Evolutionary conservation across 306 rosid species (phyloP).

Genomic region (Hippophae rhamnoides): DNA sequence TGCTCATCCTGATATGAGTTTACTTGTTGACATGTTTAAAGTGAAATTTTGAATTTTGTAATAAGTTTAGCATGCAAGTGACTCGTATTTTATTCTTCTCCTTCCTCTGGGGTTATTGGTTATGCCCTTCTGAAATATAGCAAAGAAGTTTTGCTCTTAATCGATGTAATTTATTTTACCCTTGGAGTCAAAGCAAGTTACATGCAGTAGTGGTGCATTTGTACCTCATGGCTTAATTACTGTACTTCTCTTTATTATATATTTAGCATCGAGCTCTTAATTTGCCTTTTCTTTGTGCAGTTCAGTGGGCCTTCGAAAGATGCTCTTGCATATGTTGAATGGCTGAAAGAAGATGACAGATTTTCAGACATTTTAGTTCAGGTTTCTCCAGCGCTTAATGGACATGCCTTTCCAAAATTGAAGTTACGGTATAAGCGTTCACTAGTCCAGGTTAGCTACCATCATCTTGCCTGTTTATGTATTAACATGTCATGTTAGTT

Average conservation of each 20-base stretch:
- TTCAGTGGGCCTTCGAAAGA: slow-evolving; percentile 85
- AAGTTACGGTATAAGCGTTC: slow-evolving; percentile 89
- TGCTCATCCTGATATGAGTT: too few relatives aligned
- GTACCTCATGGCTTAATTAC: too few relatives aligned
- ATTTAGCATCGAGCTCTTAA: neutral
- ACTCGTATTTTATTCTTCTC: too few relatives aligned
- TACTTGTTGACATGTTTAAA: too few relatives aligned
- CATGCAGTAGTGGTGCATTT: too few relatives aligned
- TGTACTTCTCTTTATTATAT: neutral
- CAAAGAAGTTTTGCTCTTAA: too few relatives aligned
- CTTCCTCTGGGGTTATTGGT: too few relatives aligned
- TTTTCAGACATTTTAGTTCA: slow-evolving; percentile 67
- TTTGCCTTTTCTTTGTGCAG: slow-evolving; percentile 39
- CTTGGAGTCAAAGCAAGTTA: too few relatives aligned
- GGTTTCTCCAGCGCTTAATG: slow-evolving; percentile 57
- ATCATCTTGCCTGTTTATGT: neutral
- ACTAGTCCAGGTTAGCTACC: slow-evolving; percentile 61
- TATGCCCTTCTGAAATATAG: too few relatives aligned
- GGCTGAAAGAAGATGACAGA: slow-evolving; percentile 68
- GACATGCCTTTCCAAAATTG: slow-evolving; percentile 81
- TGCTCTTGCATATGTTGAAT: slow-evolving; percentile 63
- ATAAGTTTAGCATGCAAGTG: too few relatives aligned
- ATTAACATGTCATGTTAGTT: neutral
- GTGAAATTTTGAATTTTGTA: too few relatives aligned
- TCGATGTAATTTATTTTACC: too few relatives aligned